phyloP scores from a whole-genome alignment of 225 moss, liverwort and hornwort species.

The Sphagnum contortum region DNA sequence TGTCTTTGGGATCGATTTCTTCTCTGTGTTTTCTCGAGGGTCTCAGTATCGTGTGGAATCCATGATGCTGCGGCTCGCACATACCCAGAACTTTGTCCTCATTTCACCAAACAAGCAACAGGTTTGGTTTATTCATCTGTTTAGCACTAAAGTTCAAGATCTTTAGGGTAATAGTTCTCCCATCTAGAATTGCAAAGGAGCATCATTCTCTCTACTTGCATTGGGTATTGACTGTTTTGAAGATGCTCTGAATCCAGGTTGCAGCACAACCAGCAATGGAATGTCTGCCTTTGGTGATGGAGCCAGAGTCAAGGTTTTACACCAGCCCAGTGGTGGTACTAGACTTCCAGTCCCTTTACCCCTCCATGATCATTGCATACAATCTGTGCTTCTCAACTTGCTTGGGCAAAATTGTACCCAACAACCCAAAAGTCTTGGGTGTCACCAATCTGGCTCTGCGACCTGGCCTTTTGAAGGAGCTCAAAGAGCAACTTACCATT shows the following conservation, averaged over 20 bases:
- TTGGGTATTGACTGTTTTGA: background rate
- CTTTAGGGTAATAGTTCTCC: too few species aligned
- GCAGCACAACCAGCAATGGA: constrained; percentile 95
- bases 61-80: constrained; percentile 95
- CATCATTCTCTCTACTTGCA: too few species aligned
- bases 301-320: constrained; percentile 97
- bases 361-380: constrained; percentile 98
- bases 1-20: constrained; percentile 96
- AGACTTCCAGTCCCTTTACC: constrained; percentile 96
- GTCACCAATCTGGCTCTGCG: constrained; percentile 59
- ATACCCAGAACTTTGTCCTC: constrained; percentile 89
- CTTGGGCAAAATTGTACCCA: constrained; percentile 74
- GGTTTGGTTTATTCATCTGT: constrained; percentile 20
- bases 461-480: constrained; percentile 50
- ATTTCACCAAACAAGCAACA: constrained; percentile 86
- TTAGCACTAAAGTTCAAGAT: too few species aligned
- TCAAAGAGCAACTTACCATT: constrained; percentile 81
- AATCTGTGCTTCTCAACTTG: constrained; percentile 97
- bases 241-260: constrained; percentile 38
- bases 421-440: constrained; percentile 83
- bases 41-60: constrained; percentile 98
- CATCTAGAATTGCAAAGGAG: too few species aligned
- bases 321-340: constrained; percentile 96
- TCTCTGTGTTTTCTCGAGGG: constrained; percentile 95
- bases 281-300: constrained; percentile 96